Percentiles rank a stretch among this genome's conserved stretches.
phyloP scores from a whole-genome alignment of 352 stramenopile species.

The Blastocystis sp. region DNA sequence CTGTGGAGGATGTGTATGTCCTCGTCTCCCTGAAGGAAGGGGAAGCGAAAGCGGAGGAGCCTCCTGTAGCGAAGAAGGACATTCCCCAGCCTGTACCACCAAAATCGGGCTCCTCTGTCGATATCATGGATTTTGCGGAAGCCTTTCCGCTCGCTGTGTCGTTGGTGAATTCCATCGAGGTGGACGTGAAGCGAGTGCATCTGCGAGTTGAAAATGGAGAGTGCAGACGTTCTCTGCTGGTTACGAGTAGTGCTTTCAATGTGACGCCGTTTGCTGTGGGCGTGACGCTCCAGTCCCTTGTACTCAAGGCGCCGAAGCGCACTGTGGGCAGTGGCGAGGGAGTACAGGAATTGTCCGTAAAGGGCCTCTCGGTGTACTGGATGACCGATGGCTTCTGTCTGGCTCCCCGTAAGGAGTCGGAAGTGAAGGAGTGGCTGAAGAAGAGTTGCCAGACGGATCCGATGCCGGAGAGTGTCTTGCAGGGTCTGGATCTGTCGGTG shows the following conservation, averaged over 20 bases:
- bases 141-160: constrained; percentile 38
- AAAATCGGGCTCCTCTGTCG: not conserved
- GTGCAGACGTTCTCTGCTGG: too few species aligned
- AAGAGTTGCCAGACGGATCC: too few species aligned
- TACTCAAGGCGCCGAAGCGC: not conserved
- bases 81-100: not conserved
- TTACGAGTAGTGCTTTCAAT: not conserved
- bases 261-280: constrained; percentile 38
- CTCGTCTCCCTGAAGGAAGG: constrained; percentile 31
- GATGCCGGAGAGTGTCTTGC: too few species aligned
- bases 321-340: not conserved
- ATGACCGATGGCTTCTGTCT: too few species aligned
- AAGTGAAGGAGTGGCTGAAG: too few species aligned
- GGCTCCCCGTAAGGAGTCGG: too few species aligned
- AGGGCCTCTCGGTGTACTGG: constrained; percentile 50
- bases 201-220: constrained; percentile 14
- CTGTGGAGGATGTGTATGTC: constrained; percentile 54
- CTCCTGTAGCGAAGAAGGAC: not conserved
- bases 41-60: not conserved
- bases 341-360: constrained; percentile 13
- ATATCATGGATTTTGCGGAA: constrained; percentile 32
- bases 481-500: too few species aligned
- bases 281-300: constrained; percentile 9
- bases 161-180: constrained; percentile 51
- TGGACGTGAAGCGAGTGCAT: constrained; percentile 33